phyloP scores from a whole-genome alignment of 768 basidiomycete genomes.

The Mycena belliarum region DNA sequence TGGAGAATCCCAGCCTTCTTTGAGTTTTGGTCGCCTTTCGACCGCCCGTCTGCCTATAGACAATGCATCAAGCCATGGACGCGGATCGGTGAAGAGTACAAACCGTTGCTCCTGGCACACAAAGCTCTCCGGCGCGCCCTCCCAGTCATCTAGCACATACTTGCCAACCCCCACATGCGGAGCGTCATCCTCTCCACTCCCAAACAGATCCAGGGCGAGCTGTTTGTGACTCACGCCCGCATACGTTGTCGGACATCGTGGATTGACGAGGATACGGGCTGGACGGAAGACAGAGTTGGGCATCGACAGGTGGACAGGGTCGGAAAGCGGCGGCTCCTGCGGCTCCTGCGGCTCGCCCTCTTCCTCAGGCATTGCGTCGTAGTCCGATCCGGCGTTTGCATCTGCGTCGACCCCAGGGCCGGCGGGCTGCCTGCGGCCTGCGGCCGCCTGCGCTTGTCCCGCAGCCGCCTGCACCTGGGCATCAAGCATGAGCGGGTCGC shows the following conservation, averaged over 20 bases:
- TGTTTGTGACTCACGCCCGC: constrained; percentile 96
- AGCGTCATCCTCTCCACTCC: constrained; percentile 64
- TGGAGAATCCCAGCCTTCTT: constrained; percentile 78
- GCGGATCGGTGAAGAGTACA: constrained; percentile 23
- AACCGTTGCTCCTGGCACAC: constrained; percentile 95
- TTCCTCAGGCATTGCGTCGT: constrained; percentile 79
- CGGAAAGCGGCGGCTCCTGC: constrained; percentile 32
- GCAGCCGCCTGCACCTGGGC: constrained; percentile 27
- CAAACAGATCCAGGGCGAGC: constrained; percentile 93
- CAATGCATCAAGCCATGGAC: not conserved
- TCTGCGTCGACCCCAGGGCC: constrained; percentile 54
- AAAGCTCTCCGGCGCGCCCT: constrained; percentile 94
- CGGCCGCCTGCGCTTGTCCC: constrained; percentile 23
- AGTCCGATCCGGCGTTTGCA: constrained; percentile 84
- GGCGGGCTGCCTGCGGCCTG: constrained; percentile 25
- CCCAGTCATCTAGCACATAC: constrained; percentile 93
- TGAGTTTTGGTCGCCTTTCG: constrained; percentile 88
- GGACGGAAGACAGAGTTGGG: constrained; percentile 89
- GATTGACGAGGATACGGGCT: constrained; percentile 92
- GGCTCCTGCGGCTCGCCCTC: constrained; percentile 41
- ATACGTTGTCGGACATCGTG: constrained; percentile 96
- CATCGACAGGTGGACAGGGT: constrained; percentile 51
- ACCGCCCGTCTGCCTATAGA: constrained; percentile 85
- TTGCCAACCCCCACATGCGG: constrained; percentile 52
- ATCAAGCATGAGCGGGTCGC: constrained; percentile 18